Evolutionary conservation across 352 stramenopile genomes (phyloP).

Genomic region (Phytophthora quininea): DNA sequence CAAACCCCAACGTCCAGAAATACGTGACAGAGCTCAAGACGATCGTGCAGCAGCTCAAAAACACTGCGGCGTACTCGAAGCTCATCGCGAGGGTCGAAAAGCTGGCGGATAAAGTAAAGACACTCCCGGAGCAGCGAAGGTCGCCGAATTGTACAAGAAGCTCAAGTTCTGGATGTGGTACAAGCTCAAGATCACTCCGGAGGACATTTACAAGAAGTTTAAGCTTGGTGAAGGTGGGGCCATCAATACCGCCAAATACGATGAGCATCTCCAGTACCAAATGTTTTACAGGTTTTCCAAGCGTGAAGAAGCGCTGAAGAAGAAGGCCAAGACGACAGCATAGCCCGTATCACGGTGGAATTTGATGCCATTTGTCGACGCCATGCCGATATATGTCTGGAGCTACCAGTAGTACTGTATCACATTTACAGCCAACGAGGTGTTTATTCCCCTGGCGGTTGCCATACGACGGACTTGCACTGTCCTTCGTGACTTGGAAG

Average conservation of each 20-base stretch:
- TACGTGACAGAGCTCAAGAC: background rate
- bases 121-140: background rate
- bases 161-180: background rate
- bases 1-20: background rate
- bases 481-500: too few relatives aligned
- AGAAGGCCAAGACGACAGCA: background rate
- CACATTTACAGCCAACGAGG: too few relatives aligned
- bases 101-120: background rate
- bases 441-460: too few relatives aligned
- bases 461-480: too few relatives aligned
- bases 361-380: too few relatives aligned
- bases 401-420: too few relatives aligned
- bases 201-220: background rate
- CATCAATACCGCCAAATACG: background rate
- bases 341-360: too few relatives aligned
- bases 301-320: background rate
- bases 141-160: background rate
- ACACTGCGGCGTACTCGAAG: background rate
- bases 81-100: background rate
- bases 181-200: background rate
- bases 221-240: background rate
- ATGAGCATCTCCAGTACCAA: background rate
- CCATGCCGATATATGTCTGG: too few relatives aligned
- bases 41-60: background rate
- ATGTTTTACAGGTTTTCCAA: background rate